Evolutionary conservation across 345 rosid genomes (phyloP), one percentile per base, ranked within the genome.

Genomic region (Erysimum cheiranthoides): DNA sequence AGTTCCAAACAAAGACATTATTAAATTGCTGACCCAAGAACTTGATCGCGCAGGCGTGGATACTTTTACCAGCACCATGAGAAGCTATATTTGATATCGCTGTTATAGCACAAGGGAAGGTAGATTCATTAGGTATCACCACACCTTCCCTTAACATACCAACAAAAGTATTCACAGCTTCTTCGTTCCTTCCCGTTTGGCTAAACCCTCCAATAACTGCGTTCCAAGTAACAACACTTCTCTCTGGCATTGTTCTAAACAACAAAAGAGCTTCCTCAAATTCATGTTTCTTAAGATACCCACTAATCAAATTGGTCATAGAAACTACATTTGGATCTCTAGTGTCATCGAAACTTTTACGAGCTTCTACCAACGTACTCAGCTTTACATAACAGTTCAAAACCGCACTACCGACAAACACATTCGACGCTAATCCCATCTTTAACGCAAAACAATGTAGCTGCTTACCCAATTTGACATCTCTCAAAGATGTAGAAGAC

Each of bases 181-280:
- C 97, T 80, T 93, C 98, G 27, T 85, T 93, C 21, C 68, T 51
- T 14, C 96, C 98, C 12, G 82, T 81, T 51, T 91, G 97, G 72
- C 97, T 91, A 80, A 58, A 89, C 74, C 96, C 97, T 2, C 88
- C 82, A 46, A 93, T 86, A 81, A 91, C 68, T 5, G 92, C 90
- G 64, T 93, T 93, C 98, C 97, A 91, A 8, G 97, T 76, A 12
- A 89, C 89, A 58, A 86, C 81, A 70, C 88, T 91, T 78, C 81
- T 88, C 80, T 89, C 89, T 0, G 92, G 92, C 87, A 91, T 91
- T 59, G 34, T 53, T 54, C 74, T 34, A 7, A 93, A 91, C 60
- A 86, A 77, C 34, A 32, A 8, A 18, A 79, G 69, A 16, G 92
- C 98, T 70, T 86, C 84, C 51, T 73, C 80, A 31, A 76, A 72